Evolutionary conservation across 169 alveolate species (phyloP), one percentile per base, ranked within the genome.

Genomic region (Theileria sp.): DNA sequence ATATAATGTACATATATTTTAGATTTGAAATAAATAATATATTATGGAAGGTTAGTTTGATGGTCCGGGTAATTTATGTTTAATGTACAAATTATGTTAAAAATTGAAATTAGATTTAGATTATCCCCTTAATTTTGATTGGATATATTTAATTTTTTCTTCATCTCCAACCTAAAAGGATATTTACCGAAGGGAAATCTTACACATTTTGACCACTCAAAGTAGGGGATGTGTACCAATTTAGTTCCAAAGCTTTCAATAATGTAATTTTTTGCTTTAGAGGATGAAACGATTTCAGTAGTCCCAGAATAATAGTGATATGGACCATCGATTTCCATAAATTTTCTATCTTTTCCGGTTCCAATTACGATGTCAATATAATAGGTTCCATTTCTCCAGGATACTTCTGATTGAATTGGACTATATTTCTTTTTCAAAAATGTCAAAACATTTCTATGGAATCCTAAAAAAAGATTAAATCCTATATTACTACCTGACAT

Each of bases 271-370:
- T 82, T 82, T 28, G 77, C 70, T 28, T 50, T 62, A 9, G 88
- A 75, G 0, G 67, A 30, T 38, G 80, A 67, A 68, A 61, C 56
- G 61, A 49, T 12, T 25, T 82, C 70, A n/a, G 70, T 75, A 44
- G 88, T 82, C 10, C 67, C 80, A 60, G 68, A 60, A 36, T 62
- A 62, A 70, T 71, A 82, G 81, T 82, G 88, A 62, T 78, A 71
- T n/a, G 88, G 88, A 60, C 88, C 88, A 44, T 82, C 81, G 19
- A 82, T 81, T 34, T 82, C 88, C 21, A 82, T 34, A 69, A 66
- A 51, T 10, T 56, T 68, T 69, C 60, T 58, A 32, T 17, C 17
- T n/a, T 15, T 30, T 5, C 81, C 77, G 15, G 7, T 15, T 36
- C 71, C 58, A 15, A 67, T 69, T 10, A 76, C 80, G 5, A 82